phyloP scores from a whole-genome alignment of 495 filamentous ascomycete genomes.

The Haplographium delicatum region DNA sequence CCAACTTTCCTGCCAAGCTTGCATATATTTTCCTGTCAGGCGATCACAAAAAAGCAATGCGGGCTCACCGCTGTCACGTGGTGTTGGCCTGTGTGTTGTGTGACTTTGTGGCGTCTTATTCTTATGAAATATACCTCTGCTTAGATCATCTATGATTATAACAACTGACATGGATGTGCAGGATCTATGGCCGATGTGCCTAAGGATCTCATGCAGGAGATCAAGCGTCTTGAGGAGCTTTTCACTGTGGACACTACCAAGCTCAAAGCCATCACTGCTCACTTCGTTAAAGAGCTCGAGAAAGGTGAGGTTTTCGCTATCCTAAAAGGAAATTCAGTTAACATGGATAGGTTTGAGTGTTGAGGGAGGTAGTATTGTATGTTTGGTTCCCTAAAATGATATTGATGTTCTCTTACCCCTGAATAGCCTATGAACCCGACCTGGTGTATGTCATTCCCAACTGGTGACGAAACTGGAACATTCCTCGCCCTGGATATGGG shows the following conservation, averaged over 20 bases:
- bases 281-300: constrained; percentile 82
- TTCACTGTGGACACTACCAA: constrained; percentile 76
- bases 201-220: constrained; percentile 76
- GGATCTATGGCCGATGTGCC: constrained; percentile 73
- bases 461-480: constrained; percentile 83
- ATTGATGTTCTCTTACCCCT: constrained; percentile 17
- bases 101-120: no score
- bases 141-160: no score
- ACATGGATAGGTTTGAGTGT: constrained; percentile 51
- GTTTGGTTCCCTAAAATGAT: constrained; percentile 28
- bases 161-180: constrained; percentile 16
- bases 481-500: constrained; percentile 97
- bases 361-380: constrained; percentile 88
- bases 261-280: constrained; percentile 82
- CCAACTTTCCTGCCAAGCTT: no score
- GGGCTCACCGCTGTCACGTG: constrained; percentile 22
- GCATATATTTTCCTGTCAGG: background rate
- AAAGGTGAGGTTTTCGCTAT: constrained; percentile 56
- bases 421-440: constrained; percentile 95
- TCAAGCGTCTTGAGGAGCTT: constrained; percentile 76
- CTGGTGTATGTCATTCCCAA: constrained; percentile 93
- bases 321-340: background rate
- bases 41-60: constrained; percentile 15
- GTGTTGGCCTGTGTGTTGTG: background rate
- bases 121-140: no score